Evolutionary conservation across 192 early-diverging fungal species (phyloP), one percentile per base, ranked within the genome.

Genomic region (Backusella macrospora): DNA sequence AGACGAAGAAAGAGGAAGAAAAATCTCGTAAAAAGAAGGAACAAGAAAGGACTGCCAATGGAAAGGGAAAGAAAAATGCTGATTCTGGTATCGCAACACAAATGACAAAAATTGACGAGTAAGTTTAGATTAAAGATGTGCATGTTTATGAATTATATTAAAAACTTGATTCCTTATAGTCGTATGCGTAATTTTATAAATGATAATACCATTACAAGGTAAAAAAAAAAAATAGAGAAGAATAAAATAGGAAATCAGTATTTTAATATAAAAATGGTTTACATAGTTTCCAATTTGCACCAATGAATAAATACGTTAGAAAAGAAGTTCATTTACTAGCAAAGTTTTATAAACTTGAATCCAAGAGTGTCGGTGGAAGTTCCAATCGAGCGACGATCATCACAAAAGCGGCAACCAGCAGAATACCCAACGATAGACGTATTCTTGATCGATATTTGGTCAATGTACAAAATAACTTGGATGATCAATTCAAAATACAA

Each of bases 241-340:
- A 2, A 15, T 1, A 13, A 1, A n/a, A 45, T 5, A 45, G 15
- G 34, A 1, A 29, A 12, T n/a, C 18, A 21, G 64, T 26, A 0
- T 65, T n/a, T 63, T 34, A 12, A 14, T 52, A n/a, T 39, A 18
- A 38, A 39, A 26, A 43, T 26, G 18, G 1, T 39, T 39, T 37
- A 63, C 12, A 62, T 42, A 84, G 65, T 18, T 71, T 82, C 21
- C 77, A 83, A 45, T 64, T 86, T 62, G 74, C 74, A 6, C 85
- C 85, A 23, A 85, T 86, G 85, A 71, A 70, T 13, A 84, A 76
- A 29, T 64, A 73, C 5, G 62, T 78, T 55, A 75, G 83, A 34
- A 83, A 81, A 52, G 80, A 84, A 29, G 66, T 86, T 3, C 83
- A 86, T 55, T 29, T 83, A 16, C 59, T 86, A 23, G 81, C 82